These are phyloP conservation scores for Psilocybe subaeruginosa DNA, from an alignment of 768 basidiomycete genomes.

Conservation along the genomic window DNA sequence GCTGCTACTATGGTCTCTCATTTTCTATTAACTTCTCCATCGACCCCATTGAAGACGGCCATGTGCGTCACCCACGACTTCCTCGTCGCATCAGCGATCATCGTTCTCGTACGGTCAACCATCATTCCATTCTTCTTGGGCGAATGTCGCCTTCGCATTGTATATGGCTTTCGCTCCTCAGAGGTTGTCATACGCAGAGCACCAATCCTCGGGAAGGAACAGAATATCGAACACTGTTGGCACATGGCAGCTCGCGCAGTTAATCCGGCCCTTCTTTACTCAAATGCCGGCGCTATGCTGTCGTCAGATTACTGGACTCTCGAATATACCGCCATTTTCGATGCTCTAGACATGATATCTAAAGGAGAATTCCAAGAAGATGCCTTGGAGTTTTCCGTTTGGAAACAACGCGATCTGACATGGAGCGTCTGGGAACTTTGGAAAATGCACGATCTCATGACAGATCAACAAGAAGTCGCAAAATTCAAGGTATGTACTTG, in stretches of 20 bases:
- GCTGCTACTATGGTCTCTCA: conserved; percentile 17
- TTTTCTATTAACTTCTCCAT: conserved; percentile 20
- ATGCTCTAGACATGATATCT: conserved; percentile 28
- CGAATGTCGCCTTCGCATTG: conserved; percentile 33
- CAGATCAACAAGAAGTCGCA: conserved; percentile 28
- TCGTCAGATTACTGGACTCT: conserved; percentile 33
- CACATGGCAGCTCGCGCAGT: conserved; percentile 28
- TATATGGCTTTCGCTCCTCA: conserved; percentile 31
- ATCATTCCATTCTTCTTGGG: conserved; percentile 34
- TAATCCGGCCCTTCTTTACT: conserved; percentile 30
- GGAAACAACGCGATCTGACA: conserved; percentile 26
- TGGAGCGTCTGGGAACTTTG: conserved; percentile 34
- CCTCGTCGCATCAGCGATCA: conserved; percentile 27
- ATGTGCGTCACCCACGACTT: conserved; percentile 30
- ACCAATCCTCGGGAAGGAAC: conserved; percentile 21
- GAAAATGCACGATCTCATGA: conserved; percentile 32
- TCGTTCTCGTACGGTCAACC: conserved; percentile 30
- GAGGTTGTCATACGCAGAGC: conserved; percentile 34
- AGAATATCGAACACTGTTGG: conserved; percentile 26
- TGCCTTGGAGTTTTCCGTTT: conserved; percentile 33
- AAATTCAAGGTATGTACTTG: conserved; percentile 29
- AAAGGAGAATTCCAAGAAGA: conserved; percentile 27
- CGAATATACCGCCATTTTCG: conserved; percentile 30
- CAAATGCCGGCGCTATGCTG: conserved; percentile 30
- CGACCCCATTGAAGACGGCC: conserved; percentile 22